Evolutionary conservation across 2,329 filamentous ascomycete species (phyloP), one percentile per base, ranked within the genome.

Genomic region (Fusarium coicis): DNA sequence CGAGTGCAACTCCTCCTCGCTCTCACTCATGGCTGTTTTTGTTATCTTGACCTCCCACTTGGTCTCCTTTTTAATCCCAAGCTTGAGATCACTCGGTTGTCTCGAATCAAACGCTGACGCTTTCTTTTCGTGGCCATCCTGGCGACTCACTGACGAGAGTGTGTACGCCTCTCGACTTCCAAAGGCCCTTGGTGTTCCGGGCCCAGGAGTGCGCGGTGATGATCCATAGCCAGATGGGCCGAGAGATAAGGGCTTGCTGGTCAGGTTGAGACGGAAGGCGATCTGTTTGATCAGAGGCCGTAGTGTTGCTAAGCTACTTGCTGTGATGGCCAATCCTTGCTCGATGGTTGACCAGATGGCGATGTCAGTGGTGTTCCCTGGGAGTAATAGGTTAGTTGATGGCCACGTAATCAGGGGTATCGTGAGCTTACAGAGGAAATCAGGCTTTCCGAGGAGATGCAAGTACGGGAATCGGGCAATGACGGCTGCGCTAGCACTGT

Each of bases 311-410:
- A 83, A 79, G 28, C 82, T 82, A 32, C 82, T 83, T 2, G 85
- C 85, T 3, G 82, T 82, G 66, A 87, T 84, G 57, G 83, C 83
- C 4, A 87, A 75, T 7, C 82, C 83, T 39, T 84, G 79, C 47
- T 87, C 85, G 16, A 83, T 76, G 0, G 82, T 83, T 3, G 85
- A 86, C 84, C 84, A 86, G 71, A 86, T 83, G 36, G 83, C 83
- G 47, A 85, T 80, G 56, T 82, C 79, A 28, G 78, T 61, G 0
- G 83, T 84, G n/a, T 80, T 80, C 72, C 70, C 80, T 81, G 4
- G 4, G 10, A 7, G 10, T 10, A 1, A 6, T 5, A 15, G 26
- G n/a, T 70, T 3, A 70, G 30, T 16, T 50, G 12, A 44, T 14
- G 2, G 15, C 6, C 12, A 2, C 18, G 15, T 8, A 21, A 10